Conservation (phyloP, 2,329 filamentous ascomycete species). For the Byssoonygena ceratinophila region DNA sequence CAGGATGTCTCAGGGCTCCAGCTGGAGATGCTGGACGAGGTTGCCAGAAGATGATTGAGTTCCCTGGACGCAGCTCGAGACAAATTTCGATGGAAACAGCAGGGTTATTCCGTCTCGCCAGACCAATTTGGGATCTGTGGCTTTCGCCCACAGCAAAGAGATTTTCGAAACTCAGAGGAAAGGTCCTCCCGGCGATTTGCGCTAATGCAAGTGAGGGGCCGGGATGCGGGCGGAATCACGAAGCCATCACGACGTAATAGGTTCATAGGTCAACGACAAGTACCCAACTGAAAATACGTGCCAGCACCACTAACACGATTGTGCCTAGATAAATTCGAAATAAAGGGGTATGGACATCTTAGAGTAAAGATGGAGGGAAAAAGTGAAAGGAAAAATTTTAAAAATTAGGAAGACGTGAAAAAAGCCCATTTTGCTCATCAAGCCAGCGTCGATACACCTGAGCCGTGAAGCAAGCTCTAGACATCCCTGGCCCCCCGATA, state of each 20-base stretch:
- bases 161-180: neutral
- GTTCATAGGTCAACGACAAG: neutral
- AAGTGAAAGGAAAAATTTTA: neutral
- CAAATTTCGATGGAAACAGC: neutral
- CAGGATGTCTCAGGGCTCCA: neutral
- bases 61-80: neutral
- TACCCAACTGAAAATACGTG: neutral
- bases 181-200: neutral
- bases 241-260: slow-evolving; percentile 1
- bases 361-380: neutral
- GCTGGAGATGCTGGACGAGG: neutral
- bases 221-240: slow-evolving; percentile 7
- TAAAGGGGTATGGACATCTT: neutral
- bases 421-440: neutral
- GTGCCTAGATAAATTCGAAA: neutral
- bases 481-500: slow-evolving; percentile 7
- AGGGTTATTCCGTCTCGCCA: neutral
- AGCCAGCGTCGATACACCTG: neutral
- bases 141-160: neutral
- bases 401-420: neutral
- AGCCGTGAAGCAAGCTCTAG: neutral
- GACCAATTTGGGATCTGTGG: neutral
- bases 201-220: slow-evolving; percentile 10
- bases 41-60: neutral
- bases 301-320: neutral